Evolutionary conservation across 2,329 filamentous ascomycete species (phyloP).

Genomic region (Arthroderma sp.): DNA sequence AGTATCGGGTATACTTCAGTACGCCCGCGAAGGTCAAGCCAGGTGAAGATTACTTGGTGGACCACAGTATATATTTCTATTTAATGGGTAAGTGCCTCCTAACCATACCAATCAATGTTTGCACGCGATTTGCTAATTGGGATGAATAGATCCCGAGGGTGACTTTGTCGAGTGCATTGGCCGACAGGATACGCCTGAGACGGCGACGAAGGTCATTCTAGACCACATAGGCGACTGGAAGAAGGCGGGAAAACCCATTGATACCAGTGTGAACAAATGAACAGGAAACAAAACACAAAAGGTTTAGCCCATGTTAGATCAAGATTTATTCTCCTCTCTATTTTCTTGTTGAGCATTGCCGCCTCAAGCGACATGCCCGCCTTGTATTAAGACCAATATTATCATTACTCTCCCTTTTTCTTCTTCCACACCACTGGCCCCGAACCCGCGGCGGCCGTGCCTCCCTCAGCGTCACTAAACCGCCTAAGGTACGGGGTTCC

Average conservation of each 20-base stretch:
- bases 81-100: conserved; percentile 58
- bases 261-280: conserved; percentile 21
- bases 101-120: no score
- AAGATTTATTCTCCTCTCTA: no score
- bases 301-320: no score
- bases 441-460: no score
- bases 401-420: not conserved
- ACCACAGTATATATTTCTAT: conserved; percentile 99
- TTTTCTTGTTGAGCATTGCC: no score
- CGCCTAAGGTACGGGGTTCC: conserved; percentile 9
- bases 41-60: conserved; percentile 91
- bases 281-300: not conserved
- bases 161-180: conserved; percentile 97
- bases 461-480: no score
- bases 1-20: conserved; percentile 93
- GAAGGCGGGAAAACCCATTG: conserved; percentile 39
- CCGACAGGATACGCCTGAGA: conserved; percentile 79
- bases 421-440: not conserved
- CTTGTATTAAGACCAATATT: no score
- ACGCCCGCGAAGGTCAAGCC: conserved; percentile 79
- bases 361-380: no score
- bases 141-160: conserved; percentile 64
- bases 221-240: conserved; percentile 75
- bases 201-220: conserved; percentile 69
- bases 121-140: not conserved